A percentile compares a stretch with the other conserved stretches of the same genome.
Evolutionary conservation across 805 yeast genomes (phyloP).

Genomic region (Monosporozyma aerobia): DNA sequence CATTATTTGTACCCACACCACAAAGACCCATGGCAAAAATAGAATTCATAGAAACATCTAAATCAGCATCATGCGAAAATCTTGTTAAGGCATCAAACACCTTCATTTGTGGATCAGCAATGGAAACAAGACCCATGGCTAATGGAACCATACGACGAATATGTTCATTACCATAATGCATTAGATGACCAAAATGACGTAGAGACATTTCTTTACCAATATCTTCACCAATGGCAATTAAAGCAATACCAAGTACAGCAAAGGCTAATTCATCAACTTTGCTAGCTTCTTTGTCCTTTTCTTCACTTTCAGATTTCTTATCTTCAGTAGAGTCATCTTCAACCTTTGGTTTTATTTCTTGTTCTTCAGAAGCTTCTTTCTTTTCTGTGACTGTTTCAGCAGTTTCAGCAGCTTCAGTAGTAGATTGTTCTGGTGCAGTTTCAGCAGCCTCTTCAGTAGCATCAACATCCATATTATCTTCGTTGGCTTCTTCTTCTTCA

Average conservation of each 20-base stretch:
- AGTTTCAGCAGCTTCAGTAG: neutral
- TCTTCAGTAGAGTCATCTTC: slow-evolving; percentile 16
- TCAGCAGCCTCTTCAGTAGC: slow-evolving; percentile 4
- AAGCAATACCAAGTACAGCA: slow-evolving; percentile 89
- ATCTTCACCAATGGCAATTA: slow-evolving; percentile 95
- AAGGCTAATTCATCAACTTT: slow-evolving; percentile 46
- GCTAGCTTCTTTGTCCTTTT: slow-evolving; percentile 25
- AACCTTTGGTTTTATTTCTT: slow-evolving; percentile 19
- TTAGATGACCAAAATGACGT: slow-evolving; percentile 93
- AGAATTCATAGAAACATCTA: slow-evolving; percentile 89
- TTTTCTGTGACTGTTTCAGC: slow-evolving; percentile 36
- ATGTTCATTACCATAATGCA: slow-evolving; percentile 93
- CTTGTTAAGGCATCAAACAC: slow-evolving; percentile 93
- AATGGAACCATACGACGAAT: slow-evolving; percentile 92
- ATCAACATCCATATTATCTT: slow-evolving; percentile 17
- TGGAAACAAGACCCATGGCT: slow-evolving; percentile 93
- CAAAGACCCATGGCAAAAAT: slow-evolving; percentile 95
- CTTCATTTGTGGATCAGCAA: slow-evolving; percentile 93
- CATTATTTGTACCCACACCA: slow-evolving; percentile 98
- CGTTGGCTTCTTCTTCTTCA: slow-evolving; percentile 12
- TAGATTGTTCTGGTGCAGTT: slow-evolving; percentile 7
- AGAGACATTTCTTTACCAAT: slow-evolving; percentile 96
- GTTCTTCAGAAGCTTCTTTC: slow-evolving; percentile 26
- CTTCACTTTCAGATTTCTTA: slow-evolving; percentile 18
- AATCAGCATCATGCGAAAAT: slow-evolving; percentile 90